Percentiles rank a stretch among this genome's conserved stretches.
These are phyloP conservation scores for Sphagnum magellanicum DNA, from an alignment of 228 moss, liverwort and hornwort genomes.

Conservation along the genomic window DNA sequence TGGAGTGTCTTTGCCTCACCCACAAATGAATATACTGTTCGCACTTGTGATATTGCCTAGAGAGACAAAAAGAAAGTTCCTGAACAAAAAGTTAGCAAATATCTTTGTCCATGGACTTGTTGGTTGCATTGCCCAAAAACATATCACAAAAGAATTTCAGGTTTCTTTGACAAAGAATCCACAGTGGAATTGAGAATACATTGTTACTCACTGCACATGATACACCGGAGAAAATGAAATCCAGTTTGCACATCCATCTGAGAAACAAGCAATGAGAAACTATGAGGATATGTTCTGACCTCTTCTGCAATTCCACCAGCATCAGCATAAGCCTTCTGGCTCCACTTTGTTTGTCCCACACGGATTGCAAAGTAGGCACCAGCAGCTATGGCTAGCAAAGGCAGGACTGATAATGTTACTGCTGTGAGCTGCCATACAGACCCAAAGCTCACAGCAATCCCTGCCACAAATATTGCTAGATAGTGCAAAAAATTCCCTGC, in stretches of 20 bases:
- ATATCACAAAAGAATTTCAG: no score
- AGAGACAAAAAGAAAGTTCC: constrained; percentile 1
- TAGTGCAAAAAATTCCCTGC: constrained; percentile 62
- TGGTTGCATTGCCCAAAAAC: no score
- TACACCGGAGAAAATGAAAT: no score
- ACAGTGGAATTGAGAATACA: no score
- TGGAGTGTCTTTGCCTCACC: constrained; percentile 71
- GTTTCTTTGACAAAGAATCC: no score
- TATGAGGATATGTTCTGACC: constrained; percentile 8
- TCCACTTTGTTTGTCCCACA: constrained; percentile 45
- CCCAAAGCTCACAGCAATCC: constrained; percentile 55
- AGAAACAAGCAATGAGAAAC: no score
- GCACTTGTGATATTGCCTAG: constrained; percentile 84
- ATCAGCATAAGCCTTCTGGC: constrained; percentile 47
- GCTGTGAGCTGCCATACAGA: constrained; percentile 57
- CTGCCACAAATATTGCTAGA: constrained; percentile 43
- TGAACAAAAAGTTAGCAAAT: constrained; percentile 6
- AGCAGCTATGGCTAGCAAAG: constrained; percentile 56
- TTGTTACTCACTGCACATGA: no score
- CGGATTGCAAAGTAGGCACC: constrained; percentile 47
- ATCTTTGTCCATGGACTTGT: neutral
- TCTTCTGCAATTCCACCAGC: constrained; percentile 54
- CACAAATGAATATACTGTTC: constrained; percentile 82
- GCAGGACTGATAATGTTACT: constrained; percentile 50
- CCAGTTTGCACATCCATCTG: no score